These are phyloP conservation scores for Aureoboletus auriporus DNA, from an alignment of 768 basidiomycete species.

Conservation along the genomic window DNA sequence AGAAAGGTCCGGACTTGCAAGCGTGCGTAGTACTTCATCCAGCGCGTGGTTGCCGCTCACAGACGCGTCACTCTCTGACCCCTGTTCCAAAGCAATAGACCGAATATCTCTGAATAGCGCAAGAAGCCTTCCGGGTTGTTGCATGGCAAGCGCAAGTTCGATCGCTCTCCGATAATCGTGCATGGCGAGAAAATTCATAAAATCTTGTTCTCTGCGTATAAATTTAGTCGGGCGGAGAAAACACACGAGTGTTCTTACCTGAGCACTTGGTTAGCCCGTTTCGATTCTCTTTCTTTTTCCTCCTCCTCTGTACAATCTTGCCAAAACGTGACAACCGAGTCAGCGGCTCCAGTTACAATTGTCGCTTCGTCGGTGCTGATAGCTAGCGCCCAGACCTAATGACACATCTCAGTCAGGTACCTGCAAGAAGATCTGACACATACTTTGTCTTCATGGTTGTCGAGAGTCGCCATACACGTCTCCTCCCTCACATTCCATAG, in stretches of 20 bases:
- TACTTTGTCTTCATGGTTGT: constrained; percentile 98
- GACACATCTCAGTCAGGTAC: constrained; percentile 1
- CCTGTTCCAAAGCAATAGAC: constrained; percentile 22
- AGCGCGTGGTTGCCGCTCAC: constrained; percentile 71
- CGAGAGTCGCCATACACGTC: constrained; percentile 82
- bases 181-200: constrained; percentile 81
- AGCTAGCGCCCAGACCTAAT: constrained; percentile 93
- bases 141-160: constrained; percentile 86
- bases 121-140: constrained; percentile 86
- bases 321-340: constrained; percentile 96
- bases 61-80: constrained; percentile 20
- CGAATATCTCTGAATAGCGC: constrained; percentile 70
- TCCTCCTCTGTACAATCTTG: constrained; percentile 88
- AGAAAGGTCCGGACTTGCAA: constrained; percentile 70
- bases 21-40: constrained; percentile 75
- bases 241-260: constrained; percentile 53
- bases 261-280: constrained; percentile 69
- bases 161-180: constrained; percentile 91
- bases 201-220: constrained; percentile 91
- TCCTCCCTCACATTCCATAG: constrained; percentile 91
- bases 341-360: constrained; percentile 92
- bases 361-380: constrained; percentile 76
- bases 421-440: constrained; percentile 15
- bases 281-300: constrained; percentile 67
- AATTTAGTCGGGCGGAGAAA: constrained; percentile 7